These are phyloP conservation scores for Ascochyta koolunga DNA, from an alignment of 2,329 filamentous ascomycete species.

Conservation along the genomic window DNA sequence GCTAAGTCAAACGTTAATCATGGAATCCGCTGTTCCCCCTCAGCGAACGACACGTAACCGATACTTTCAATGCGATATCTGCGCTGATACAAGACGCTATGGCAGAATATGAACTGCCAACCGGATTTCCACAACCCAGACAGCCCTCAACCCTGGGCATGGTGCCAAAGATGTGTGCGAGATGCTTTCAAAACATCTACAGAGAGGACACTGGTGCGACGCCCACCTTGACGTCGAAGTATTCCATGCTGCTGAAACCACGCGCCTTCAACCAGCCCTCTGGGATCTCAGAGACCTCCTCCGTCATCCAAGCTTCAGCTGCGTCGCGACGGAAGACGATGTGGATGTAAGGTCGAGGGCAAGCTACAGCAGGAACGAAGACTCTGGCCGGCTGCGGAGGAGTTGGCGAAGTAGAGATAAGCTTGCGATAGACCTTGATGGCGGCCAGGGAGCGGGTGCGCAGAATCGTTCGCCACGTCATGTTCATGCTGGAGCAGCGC, in stretches of 20 bases:
- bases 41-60: neutral
- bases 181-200: neutral
- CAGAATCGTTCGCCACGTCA: conserved; percentile 30
- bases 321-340: conserved; percentile 30
- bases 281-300: conserved; percentile 15
- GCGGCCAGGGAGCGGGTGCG: conserved; percentile 28
- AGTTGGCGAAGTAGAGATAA: neutral
- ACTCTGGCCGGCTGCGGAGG: neutral
- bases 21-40: neutral
- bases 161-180: neutral
- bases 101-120: no score
- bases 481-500: conserved; percentile 30
- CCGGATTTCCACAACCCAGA: neutral
- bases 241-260: conserved; percentile 36
- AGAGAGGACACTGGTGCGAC: neutral
- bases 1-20: no score
- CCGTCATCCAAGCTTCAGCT: conserved; percentile 33
- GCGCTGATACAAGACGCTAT: no score
- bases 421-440: conserved; percentile 28
- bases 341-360: conserved; percentile 28
- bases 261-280: conserved; percentile 23
- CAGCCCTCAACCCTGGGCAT: neutral
- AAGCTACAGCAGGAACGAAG: neutral
- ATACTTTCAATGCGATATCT: no score
- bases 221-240: conserved; percentile 38